Percentiles rank a stretch among this genome's conserved stretches.
phyloP scores from a whole-genome alignment of 2,329 filamentous ascomycete genomes.

The Penicillium sp. region DNA sequence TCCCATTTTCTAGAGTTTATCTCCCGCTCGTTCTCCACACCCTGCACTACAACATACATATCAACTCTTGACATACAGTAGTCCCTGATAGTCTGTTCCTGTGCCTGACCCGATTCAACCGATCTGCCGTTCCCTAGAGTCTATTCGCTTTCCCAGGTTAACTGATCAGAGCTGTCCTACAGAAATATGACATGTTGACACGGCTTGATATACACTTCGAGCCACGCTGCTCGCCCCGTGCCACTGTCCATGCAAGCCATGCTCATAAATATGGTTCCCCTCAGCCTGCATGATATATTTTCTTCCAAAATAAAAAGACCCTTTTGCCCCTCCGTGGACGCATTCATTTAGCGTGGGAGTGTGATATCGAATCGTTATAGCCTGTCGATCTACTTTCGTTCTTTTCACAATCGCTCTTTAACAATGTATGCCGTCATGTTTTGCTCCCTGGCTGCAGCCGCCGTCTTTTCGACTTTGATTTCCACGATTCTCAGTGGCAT shows the following conservation, averaged over 20 bases:
- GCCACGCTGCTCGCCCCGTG: conserved; percentile 17
- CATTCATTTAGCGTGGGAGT: conserved; percentile 5
- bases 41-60: not conserved
- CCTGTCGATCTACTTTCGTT: not conserved
- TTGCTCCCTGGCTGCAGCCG: conserved; percentile 25
- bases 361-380: not conserved
- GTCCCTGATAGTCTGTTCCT: not conserved
- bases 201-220: conserved; percentile 15
- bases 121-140: conserved; percentile 5
- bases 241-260: conserved; percentile 9
- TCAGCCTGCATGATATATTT: not conserved
- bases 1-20: not conserved
- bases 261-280: conserved; percentile 17
- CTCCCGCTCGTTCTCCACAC: not conserved
- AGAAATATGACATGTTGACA: conserved; percentile 14
- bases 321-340: conserved; percentile 1
- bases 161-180: conserved; percentile 17
- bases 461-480: conserved; percentile 23
- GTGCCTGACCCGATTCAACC: not conserved
- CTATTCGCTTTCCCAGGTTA: conserved; percentile 16
- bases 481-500: conserved; percentile 29
- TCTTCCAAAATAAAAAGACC: not conserved
- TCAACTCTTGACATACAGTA: not conserved
- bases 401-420: not conserved
- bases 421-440: conserved; percentile 14